Evolutionary conservation across 257 asterid species (phyloP), one percentile per base, ranked within the genome.

Genomic region (Leonotis leonurus): DNA sequence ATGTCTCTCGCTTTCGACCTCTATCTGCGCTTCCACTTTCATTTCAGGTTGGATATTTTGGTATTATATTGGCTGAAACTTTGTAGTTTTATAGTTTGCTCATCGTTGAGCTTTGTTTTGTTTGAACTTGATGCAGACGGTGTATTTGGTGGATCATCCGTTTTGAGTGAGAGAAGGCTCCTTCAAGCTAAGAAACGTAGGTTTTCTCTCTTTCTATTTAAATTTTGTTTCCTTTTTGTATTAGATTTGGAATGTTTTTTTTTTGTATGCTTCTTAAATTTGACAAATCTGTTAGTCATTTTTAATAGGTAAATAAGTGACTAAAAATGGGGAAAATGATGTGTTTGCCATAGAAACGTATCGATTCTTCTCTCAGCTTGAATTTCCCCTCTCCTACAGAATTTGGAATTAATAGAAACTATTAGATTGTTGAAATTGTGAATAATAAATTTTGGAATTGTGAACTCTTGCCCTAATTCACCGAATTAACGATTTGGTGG

Each of bases 111-210:
- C 62, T 35, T 35, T 10, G 25, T 40, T 46, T 4, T 12, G 5
- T 22, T 29, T 45, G 14, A 4, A 7, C 39, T n/a, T 76, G 73
- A 51, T 51, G 75, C 82, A 88, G 90, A 86, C 53, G 84, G 69
- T 56, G 18, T 85, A 26, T 80, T 80, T 74, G 78, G 76, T 74
- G 78, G 76, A 53, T 68, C 79, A 62, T 62, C 78, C 20, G 72
- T 58, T 71, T 71, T 74, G 45, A 30, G 76, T 21, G 89, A 83
- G 70, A 82, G 95, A 64, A 86, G 80, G 75, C 83, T 88, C 21
- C 91, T 88, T 62, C 95, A 83, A 68, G 77, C 81, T 70, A 83
- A 68, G 83, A 81, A 73, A 78, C 60, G 96, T 88, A 81, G 5
- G 70, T 30, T 67, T 25, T 63, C 26, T 48, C 49, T 58, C 59